Evolutionary conservation across 805 yeast genomes (phyloP).

Genomic region (Metschnikowia koreensis): DNA sequence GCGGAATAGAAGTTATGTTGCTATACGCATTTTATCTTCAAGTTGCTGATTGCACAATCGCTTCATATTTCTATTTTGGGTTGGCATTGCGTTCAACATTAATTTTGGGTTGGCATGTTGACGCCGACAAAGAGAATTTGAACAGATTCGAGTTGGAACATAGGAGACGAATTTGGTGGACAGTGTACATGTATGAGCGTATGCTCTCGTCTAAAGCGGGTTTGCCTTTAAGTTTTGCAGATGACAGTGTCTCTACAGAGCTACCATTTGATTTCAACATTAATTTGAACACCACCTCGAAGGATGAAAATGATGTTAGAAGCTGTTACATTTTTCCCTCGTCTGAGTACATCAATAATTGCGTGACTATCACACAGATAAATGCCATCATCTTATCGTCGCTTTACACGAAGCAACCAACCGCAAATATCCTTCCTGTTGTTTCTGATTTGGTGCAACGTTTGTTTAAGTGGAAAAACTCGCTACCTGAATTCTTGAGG

Average conservation of each 20-base stretch:
- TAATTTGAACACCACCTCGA: conserved; percentile 39
- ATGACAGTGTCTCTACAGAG: conserved; percentile 76
- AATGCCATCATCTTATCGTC: conserved; percentile 70
- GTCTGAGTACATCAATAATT: conserved; percentile 71
- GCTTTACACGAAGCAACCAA: conserved; percentile 72
- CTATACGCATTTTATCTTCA: conserved; percentile 77
- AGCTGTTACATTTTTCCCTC: conserved; percentile 74
- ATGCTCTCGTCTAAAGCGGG: conserved; percentile 85
- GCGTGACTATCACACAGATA: conserved; percentile 76
- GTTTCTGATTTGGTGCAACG: conserved; percentile 68
- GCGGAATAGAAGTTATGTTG: conserved; percentile 73
- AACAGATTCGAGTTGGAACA: conserved; percentile 56
- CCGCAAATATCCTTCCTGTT: conserved; percentile 70
- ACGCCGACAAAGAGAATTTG: conserved; percentile 63
- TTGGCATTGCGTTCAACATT: conserved; percentile 70
- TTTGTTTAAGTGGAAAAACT: conserved; percentile 64
- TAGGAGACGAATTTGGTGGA: conserved; percentile 48
- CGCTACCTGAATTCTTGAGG: conserved; percentile 60
- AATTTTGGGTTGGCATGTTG: conserved; percentile 78
- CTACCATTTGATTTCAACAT: conserved; percentile 71
- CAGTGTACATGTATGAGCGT: conserved; percentile 54
- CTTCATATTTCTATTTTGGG: conserved; percentile 79
- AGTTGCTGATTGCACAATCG: conserved; percentile 81
- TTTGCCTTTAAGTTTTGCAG: conserved; percentile 72
- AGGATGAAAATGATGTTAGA: conserved; percentile 49